Conservation (phyloP, 257 asterid genomes). For the Solanum microdontum region DNA sequence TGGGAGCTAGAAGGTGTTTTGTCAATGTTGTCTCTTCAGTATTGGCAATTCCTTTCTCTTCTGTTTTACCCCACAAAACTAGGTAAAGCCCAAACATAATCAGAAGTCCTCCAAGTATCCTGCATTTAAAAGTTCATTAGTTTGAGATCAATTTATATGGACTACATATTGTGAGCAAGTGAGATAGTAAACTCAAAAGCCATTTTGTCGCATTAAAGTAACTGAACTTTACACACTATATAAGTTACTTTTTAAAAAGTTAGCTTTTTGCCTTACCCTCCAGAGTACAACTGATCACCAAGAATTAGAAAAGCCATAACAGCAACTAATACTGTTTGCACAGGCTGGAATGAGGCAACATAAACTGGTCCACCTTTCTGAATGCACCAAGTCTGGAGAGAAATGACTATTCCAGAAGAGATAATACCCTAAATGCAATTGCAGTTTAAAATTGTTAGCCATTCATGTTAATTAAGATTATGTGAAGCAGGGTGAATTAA, state of each 20-base stretch:
- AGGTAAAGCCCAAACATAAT: constrained; percentile 61
- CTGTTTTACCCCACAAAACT: constrained; percentile 75
- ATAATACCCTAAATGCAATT: constrained; percentile 52
- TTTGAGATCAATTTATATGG: not conserved
- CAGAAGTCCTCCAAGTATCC: constrained; percentile 63
- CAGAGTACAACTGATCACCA: constrained; percentile 61
- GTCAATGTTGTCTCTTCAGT: constrained; percentile 36
- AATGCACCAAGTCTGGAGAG: constrained; percentile 86
- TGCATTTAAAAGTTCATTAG: constrained; percentile 19
- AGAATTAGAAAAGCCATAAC: constrained; percentile 65
- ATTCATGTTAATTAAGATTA: not conserved
- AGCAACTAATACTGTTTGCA: constrained; percentile 76
- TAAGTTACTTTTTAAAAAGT: too few species aligned
- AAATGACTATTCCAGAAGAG: constrained; percentile 69
- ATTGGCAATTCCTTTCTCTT: constrained; percentile 37
- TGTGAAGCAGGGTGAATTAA: not conserved
- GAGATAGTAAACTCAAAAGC: not conserved
- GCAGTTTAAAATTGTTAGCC: not conserved
- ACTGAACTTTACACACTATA: not conserved
- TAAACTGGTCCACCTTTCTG: constrained; percentile 91
- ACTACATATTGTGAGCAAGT: not conserved
- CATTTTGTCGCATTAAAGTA: not conserved
- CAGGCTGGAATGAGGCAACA: constrained; percentile 85
- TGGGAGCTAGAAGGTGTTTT: constrained; percentile 39
- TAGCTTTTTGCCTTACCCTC: constrained; percentile 41